Evolutionary conservation across 2,329 filamentous ascomycete species (phyloP).

Genomic region (Colletotrichum australisinense): DNA sequence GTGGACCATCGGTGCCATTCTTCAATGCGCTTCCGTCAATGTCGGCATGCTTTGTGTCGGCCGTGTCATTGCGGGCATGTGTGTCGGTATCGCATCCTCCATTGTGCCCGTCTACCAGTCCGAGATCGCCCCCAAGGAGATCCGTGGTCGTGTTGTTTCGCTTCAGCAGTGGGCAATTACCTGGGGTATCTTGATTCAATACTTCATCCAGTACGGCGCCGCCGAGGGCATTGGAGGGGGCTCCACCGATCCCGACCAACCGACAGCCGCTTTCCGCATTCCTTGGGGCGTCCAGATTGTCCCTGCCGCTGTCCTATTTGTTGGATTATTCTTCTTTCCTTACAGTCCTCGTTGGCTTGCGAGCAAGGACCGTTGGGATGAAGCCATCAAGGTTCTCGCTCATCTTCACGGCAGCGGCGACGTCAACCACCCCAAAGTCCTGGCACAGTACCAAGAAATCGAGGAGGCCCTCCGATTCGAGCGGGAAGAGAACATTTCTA

Average conservation of each 20-base stretch:
- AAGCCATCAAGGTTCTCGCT: slow-evolving; percentile 69
- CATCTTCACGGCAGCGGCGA: slow-evolving; percentile 69
- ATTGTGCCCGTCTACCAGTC: slow-evolving; percentile 78
- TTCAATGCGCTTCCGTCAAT: slow-evolving; percentile 72
- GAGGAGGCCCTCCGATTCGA: slow-evolving; percentile 66
- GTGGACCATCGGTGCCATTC: slow-evolving; percentile 62
- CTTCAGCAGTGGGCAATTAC: slow-evolving; percentile 79
- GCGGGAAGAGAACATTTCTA: slow-evolving; percentile 60
- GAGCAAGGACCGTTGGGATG: slow-evolving; percentile 74
- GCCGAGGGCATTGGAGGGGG: slow-evolving; percentile 63
- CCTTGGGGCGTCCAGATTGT: slow-evolving; percentile 72
- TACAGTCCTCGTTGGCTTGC: slow-evolving; percentile 79
- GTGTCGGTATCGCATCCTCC: slow-evolving; percentile 79
- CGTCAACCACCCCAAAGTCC: slow-evolving; percentile 66
- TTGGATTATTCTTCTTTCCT: slow-evolving; percentile 70
- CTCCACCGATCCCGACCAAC: slow-evolving; percentile 60
- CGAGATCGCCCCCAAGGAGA: slow-evolving; percentile 71
- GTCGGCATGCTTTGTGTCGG: slow-evolving; percentile 79
- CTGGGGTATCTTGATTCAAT: slow-evolving; percentile 76
- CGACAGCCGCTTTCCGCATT: slow-evolving; percentile 66
- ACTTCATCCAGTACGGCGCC: slow-evolving; percentile 74
- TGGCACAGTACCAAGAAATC: slow-evolving; percentile 73
- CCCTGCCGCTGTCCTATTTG: slow-evolving; percentile 63
- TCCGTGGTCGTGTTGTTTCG: slow-evolving; percentile 67
- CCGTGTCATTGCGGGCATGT: slow-evolving; percentile 77